Percentiles rank a stretch among this genome's conserved stretches.
These are phyloP conservation scores for Neopestalotiopsis rosae DNA, from an alignment of 2,329 filamentous ascomycete species.

Conservation along the genomic window DNA sequence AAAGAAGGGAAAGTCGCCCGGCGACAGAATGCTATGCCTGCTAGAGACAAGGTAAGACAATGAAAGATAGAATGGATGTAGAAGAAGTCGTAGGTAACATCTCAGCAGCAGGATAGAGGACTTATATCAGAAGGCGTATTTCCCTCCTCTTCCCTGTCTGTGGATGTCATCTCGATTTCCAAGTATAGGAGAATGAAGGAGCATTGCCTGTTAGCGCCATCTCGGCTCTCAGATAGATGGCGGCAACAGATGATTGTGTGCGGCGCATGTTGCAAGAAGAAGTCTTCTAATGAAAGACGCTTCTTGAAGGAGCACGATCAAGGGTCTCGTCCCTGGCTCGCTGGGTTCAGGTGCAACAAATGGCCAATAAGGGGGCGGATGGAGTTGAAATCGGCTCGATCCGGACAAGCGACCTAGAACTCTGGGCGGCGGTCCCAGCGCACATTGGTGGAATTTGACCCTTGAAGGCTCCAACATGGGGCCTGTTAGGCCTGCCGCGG, in stretches of 20 bases:
- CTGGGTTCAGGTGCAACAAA: neutral
- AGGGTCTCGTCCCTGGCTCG: neutral
- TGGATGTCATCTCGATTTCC: neutral
- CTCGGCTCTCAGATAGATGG: conserved; percentile 11
- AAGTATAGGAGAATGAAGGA: neutral
- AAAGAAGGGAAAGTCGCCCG: conserved; percentile 15
- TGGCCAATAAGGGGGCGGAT: conserved; percentile 2
- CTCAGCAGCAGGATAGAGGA: neutral
- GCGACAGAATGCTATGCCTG: conserved; percentile 11
- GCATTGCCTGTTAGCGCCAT: conserved; percentile 2
- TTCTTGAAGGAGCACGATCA: neutral
- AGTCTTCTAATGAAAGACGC: neutral
- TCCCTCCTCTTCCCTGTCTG: neutral
- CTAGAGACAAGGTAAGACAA: conserved; percentile 6
- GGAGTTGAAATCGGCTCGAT: conserved; percentile 12
- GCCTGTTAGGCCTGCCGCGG: neutral
- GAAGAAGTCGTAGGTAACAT: too few species aligned
- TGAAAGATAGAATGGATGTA: neutral
- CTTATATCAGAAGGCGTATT: neutral
- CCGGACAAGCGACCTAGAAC: conserved; percentile 10
- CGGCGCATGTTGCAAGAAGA: neutral
- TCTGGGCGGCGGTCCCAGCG: neutral
- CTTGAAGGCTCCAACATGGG: neutral
- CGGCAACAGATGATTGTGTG: neutral
- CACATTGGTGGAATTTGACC: conserved; percentile 12